Evolutionary conservation across 2,329 filamentous ascomycete species (phyloP), one percentile per base, ranked within the genome.

Genomic region (Fusarium nelsonii): DNA sequence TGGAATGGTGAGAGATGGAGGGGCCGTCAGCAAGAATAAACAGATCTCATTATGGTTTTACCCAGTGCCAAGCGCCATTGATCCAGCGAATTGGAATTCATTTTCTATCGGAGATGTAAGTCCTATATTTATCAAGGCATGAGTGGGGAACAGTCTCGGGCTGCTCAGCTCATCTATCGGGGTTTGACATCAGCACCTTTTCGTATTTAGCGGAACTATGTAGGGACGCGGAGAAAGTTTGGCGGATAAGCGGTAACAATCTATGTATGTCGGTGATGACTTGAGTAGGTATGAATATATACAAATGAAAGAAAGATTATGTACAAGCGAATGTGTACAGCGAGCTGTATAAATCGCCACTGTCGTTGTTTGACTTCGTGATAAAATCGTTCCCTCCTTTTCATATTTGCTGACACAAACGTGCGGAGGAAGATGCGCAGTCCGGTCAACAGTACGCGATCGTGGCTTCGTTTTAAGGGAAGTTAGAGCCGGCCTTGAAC

Each of bases 401-500:
- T 5, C 32, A 11, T 15, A 18, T 6, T 8, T 32, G 6, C 7
- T 7, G 28, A 20, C 2, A 1, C 14, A 20, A n/a, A 4, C 10
- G 6, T 44, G 43, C 28, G 8, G 8, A n/a, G 8, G 8, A 11
- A 6, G 2, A 9, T 28, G 3, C 16, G 12, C 9, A 12, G 3
- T 16, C 12, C 8, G 14, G 23, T 30, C 20, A 18, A 3, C 43
- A 16, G 10, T 11, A 8, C 8, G 3, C 4, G 1, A 15, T 18
- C 10, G 6, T 9, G 18, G 3, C 14, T 9, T 11, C 10, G 9
- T 12, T 28, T 16, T 30, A 64, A 26, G 49, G 63, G 36, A 80
- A 80, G 75, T 81, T 81, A 18, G 73, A 74, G 4, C 59, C 56
- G 7, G 75, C 77, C 20, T 72, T 73, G 20, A 63, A 68, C 66